Evolutionary conservation across 1,284 basidiomycete genomes (phyloP).

Genomic region (Ganoderma lucidum): DNA sequence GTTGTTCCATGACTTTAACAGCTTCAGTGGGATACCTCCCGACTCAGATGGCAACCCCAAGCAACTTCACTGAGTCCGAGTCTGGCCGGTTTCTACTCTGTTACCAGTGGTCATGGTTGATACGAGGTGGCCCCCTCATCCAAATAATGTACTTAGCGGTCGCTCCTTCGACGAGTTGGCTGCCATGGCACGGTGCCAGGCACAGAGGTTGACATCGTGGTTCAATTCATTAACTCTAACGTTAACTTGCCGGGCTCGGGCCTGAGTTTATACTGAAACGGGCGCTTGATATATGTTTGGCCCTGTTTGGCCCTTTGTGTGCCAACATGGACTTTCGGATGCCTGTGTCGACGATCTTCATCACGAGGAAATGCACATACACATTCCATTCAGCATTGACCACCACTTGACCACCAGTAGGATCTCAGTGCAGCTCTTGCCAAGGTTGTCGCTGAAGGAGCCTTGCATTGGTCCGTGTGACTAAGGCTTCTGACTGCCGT

Average conservation of each 20-base stretch:
- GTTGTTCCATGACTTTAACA: no score
- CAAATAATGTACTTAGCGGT: no score
- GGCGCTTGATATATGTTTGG: constrained; percentile 4
- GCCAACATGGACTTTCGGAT: neutral
- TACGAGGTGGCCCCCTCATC: no score
- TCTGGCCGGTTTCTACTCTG: no score
- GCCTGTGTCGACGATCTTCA: neutral
- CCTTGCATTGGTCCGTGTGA: neutral
- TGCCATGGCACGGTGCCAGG: neutral
- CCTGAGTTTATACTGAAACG: neutral
- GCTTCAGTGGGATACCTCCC: no score
- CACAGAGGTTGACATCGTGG: neutral
- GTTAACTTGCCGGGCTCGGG: no score
- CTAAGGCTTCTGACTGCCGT: neutral
- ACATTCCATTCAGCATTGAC: neutral
- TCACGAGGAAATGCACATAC: neutral
- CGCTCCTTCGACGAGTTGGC: neutral
- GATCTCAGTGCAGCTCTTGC: neutral
- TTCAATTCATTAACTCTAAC: no score
- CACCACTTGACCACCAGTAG: no score
- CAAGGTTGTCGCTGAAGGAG: neutral
- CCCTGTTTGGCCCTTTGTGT: constrained; percentile 6
- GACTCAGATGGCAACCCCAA: no score
- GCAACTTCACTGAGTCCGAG: no score
- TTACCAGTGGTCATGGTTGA: no score